phyloP scores from a whole-genome alignment of 805 yeast species.

The Kluyveromyces siamensis region DNA sequence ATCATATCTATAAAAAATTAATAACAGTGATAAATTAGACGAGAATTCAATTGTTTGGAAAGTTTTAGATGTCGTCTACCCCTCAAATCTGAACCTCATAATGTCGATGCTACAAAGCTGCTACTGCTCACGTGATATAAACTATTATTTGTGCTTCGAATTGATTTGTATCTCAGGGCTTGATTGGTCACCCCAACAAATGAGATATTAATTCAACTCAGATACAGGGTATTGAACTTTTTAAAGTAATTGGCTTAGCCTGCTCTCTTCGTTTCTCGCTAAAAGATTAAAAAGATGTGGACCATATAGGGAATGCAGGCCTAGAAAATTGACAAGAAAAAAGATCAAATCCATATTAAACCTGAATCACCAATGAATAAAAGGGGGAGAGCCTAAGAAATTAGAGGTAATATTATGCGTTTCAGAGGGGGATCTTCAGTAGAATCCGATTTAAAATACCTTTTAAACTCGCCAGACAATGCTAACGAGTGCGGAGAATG shows the following conservation, averaged over 20 bases:
- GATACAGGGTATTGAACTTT: too few species aligned
- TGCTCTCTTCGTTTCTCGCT: background rate
- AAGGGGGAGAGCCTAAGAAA: background rate
- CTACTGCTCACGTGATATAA: too few species aligned
- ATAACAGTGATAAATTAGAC: too few species aligned
- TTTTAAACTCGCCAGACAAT: conserved; percentile 52
- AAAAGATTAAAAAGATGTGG: background rate
- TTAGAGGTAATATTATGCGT: conserved; percentile 1
- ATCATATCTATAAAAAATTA: background rate
- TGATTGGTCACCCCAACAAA: too few species aligned
- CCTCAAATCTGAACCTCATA: background rate
- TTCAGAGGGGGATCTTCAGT: conserved; percentile 8
- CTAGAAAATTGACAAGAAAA: background rate
- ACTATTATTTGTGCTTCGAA: too few species aligned
- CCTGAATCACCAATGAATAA: background rate
- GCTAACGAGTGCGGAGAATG: conserved; percentile 76
- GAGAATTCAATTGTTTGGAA: background rate
- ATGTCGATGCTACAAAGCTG: too few species aligned
- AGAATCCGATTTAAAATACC: conserved; percentile 46
- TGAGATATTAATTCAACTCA: too few species aligned
- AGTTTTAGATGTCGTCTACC: background rate
- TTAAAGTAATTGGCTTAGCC: background rate
- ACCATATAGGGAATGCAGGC: background rate
- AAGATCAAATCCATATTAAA: background rate
- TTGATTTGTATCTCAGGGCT: too few species aligned